phyloP scores from a whole-genome alignment of 345 rosid genomes.

The Draba incana region DNA sequence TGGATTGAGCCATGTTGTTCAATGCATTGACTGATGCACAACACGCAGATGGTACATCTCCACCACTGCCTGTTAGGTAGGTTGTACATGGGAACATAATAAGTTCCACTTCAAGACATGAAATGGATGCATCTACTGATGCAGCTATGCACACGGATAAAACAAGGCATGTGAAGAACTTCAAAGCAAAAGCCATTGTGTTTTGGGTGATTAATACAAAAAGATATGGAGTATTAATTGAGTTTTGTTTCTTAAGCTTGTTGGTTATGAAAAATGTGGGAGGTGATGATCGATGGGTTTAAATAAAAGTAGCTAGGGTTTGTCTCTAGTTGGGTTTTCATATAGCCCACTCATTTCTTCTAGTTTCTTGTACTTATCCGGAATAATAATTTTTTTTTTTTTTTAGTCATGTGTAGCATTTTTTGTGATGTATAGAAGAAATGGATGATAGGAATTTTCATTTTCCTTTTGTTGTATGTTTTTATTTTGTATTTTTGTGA shows the following conservation, averaged over 20 bases:
- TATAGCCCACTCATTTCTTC: not conserved
- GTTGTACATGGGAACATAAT: conserved; percentile 37
- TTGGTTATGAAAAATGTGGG: conserved; percentile 16
- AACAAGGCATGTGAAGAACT: not conserved
- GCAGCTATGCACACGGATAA: conserved; percentile 13
- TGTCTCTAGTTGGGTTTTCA: conserved; percentile 12
- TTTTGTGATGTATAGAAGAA: no score
- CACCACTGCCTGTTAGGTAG: conserved; percentile 37
- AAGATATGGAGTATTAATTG: not conserved
- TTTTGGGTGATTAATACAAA: not conserved
- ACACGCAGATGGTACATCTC: conserved; percentile 28
- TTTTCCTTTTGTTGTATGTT: no score
- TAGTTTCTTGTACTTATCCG: not conserved
- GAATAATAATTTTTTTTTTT: no score
- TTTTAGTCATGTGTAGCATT: no score
- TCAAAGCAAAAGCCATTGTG: conserved; percentile 17
- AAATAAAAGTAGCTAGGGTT: conserved; percentile 13
- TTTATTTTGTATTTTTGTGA: no score
- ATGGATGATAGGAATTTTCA: no score
- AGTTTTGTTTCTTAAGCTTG: not conserved
- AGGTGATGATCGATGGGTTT: conserved; percentile 16
- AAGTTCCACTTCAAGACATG: conserved; percentile 42
- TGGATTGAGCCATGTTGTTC: conserved; percentile 40
- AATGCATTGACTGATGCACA: conserved; percentile 48
- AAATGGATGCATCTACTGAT: conserved; percentile 37